Percentiles rank a stretch among this genome's conserved stretches.
Conservation (phyloP, 257 asterid genomes). For the Nicotiana obtusifolia region DNA sequence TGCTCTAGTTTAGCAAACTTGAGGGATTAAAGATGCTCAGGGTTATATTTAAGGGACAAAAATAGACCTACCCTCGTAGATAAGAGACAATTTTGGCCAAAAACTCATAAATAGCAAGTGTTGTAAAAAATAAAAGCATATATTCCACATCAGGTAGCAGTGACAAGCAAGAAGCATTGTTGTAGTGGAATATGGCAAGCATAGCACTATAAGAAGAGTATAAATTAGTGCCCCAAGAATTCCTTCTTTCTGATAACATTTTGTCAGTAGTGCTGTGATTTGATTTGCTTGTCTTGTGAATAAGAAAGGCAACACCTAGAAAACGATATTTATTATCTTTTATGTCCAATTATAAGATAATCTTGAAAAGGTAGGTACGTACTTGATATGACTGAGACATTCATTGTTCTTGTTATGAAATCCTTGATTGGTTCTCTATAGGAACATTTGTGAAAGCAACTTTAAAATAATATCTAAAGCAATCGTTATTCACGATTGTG, state of each 20-base stretch:
- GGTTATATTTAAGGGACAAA: too few species aligned
- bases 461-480: background rate
- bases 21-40: too few species aligned
- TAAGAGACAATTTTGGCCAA: too few species aligned
- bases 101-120: too few species aligned
- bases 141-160: background rate
- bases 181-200: background rate
- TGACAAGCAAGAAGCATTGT: background rate
- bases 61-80: too few species aligned
- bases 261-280: background rate
- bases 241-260: background rate
- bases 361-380: background rate
- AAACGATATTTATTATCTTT: background rate
- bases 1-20: too few species aligned
- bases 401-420: background rate
- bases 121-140: too few species aligned
- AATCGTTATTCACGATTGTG: background rate
- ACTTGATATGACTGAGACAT: background rate
- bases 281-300: background rate
- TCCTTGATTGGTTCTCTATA: background rate
- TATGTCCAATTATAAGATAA: background rate
- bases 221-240: background rate
- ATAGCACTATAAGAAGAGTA: background rate
- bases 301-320: background rate
- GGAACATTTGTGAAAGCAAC: background rate